Evolutionary conservation across 2,329 filamentous ascomycete genomes (phyloP), one percentile per base, ranked within the genome.

Genomic region (Xenoacremonium recifei): DNA sequence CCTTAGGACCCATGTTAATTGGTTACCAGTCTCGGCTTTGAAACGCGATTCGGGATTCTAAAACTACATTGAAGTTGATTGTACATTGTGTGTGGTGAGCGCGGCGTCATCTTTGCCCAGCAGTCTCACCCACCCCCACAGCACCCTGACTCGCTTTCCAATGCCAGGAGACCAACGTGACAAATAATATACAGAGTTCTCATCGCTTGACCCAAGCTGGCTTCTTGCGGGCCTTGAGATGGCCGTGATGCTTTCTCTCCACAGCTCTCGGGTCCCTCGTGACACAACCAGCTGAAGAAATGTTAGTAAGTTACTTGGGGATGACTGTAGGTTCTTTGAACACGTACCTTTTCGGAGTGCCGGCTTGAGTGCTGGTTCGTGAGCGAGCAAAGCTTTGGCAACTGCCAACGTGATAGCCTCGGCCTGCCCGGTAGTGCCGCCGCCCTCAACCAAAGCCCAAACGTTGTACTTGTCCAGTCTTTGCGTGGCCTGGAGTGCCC

Each of bases 181-280:
- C 31, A 38, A 42, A 21, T 37, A 37, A n/a, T n/a, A n/a, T n/a
- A n/a, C n/a, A n/a, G 32, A 39, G 37, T 39, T 33, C 42, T 62
- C 75, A 82, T 71, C 79, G 72, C 82, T 96, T 97, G 77, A 97
- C 91, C 93, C 95, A 99, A 59, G 93, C 80, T 47, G 92, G 92
- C 82, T 87, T 95, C 83, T 99, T 99, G 71, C 93, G 87, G 44
- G 93, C 92, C 79, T 99, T 99, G 72, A 95, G 70, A 62, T 89
- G 89, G 56, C 93, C 95, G 43, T 89, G 82, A 80, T 99, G 97
- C 84, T 99, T 99, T 67, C 93, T 92, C 73, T 99, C 93, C 55
- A 99, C 95, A 61, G 77, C 84, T 72, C 92, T 89, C 44, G 85
- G 80, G 72, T 99, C 92, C 62, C 92, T 86, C 39, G 91, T 95